Percentiles rank a stretch among this genome's conserved stretches.
Evolutionary conservation across 2,329 filamentous ascomycete genomes (phyloP).

Genomic region (Periglandula ipomoeae): DNA sequence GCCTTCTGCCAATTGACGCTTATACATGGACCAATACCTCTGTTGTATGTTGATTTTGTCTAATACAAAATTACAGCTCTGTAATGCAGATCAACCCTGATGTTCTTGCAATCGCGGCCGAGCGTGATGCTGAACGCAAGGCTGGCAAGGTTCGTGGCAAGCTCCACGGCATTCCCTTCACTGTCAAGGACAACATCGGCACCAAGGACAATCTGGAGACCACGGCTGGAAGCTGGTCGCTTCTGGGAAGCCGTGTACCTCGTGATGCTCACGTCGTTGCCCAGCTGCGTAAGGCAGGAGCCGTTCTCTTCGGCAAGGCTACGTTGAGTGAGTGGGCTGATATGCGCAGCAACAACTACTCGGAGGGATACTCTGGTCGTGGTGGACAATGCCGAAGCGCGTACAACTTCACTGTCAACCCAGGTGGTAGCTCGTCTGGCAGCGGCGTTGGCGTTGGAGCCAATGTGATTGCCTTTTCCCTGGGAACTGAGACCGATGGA

Average conservation of each 20-base stretch:
- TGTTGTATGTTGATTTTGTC: no score
- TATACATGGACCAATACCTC: no score
- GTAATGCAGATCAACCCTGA: conserved; percentile 63
- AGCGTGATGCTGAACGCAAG: conserved; percentile 51
- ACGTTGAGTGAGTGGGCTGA: conserved; percentile 66
- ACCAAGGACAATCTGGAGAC: conserved; percentile 64
- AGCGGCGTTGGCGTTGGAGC: conserved; percentile 55
- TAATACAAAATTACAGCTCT: no score
- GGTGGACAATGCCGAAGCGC: conserved; percentile 56
- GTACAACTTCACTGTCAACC: conserved; percentile 60
- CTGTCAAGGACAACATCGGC: conserved; percentile 66
- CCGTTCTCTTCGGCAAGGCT: conserved; percentile 62
- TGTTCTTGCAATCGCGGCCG: conserved; percentile 48
- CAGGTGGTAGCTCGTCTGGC: conserved; percentile 61
- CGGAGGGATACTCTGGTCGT: conserved; percentile 56
- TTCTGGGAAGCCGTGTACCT: conserved; percentile 56
- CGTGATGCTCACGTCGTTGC: conserved; percentile 58
- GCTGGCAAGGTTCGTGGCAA: conserved; percentile 49
- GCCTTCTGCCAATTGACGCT: conserved; percentile 7
- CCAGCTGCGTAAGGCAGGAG: conserved; percentile 54
- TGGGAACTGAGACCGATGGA: conserved; percentile 69
- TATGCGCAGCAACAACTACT: conserved; percentile 59
- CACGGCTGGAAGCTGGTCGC: conserved; percentile 59
- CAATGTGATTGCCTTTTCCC: conserved; percentile 52
- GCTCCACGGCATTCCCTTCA: conserved; percentile 66